phyloP scores from a whole-genome alignment of 2,329 filamentous ascomycete genomes.

The Fusarium pseudograminearum region DNA sequence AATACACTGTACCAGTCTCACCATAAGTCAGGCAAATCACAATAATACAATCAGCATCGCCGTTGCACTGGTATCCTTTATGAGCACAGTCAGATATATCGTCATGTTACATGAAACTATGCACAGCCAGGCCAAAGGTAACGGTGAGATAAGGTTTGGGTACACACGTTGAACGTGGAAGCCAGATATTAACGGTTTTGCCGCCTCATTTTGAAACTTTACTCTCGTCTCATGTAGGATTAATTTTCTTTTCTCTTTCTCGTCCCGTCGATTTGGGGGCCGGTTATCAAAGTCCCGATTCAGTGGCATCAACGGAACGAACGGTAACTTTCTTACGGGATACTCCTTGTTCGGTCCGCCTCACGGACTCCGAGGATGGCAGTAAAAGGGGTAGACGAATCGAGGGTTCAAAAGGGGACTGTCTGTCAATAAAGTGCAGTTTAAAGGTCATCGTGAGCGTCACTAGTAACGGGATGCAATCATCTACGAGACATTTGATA shows the following conservation, averaged over 20 bases:
- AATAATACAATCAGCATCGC: neutral
- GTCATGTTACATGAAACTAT: neutral
- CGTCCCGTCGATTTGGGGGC: neutral
- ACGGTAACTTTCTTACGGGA: neutral
- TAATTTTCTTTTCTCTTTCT: neutral
- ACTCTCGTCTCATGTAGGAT: neutral
- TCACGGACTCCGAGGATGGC: neutral
- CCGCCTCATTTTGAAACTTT: neutral
- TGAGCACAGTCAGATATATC: neutral
- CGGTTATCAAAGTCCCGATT: neutral
- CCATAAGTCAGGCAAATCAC: neutral
- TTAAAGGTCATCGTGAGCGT: neutral
- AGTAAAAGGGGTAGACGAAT: neutral
- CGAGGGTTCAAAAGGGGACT: neutral
- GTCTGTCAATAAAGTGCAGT: neutral
- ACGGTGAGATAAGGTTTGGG: slow-evolving; percentile 12
- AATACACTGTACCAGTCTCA: neutral
- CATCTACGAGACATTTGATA: neutral
- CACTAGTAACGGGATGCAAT: neutral
- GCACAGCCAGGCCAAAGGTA: neutral
- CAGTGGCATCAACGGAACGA: too few species aligned
- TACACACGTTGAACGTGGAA: slow-evolving; percentile 9
- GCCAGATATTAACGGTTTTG: slow-evolving; percentile 4
- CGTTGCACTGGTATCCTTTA: neutral
- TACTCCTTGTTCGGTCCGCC: neutral